Base-by-base conservation (phyloP, 306 rosid species). In the Crotalaria pallida region DNA sequence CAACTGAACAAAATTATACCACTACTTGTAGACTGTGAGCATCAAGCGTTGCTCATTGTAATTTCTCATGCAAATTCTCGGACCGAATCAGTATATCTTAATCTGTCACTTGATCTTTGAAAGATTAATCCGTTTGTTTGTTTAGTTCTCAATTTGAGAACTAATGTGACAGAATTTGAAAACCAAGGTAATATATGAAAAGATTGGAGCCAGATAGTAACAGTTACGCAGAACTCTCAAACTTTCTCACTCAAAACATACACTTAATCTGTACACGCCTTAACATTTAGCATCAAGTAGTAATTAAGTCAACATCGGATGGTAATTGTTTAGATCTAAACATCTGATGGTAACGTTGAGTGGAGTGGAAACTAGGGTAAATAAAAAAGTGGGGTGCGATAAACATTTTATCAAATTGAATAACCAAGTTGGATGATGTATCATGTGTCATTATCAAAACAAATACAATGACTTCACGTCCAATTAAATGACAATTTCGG, bases 401-500 rank as follows among this genome's bases (percentile, higher is more conserved):
- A 10, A 38, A 2, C 6, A 29, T 29, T 29, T 29, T 29, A n/a
- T 29, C 34, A 3, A 29, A 29, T 29, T 29, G 34, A 29, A 29
- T 29, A 29, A 29, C 34, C 44, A 38, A 10, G 10, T 38, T 38
- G 44, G 62, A 15, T 51, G 27, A 16, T 57, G 23, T 31, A 49
- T 38, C 50, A 22, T 40, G 18, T 59, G 73, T 34, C 43, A 18
- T 68, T 19, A 55, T 63, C 52, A 53, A 74, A 43, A 70, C 53
- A 58, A 22, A 57, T 10, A 67, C 43, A 71, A 47, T 17, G 40
- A 43, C 22, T 53, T 44, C 15, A 29, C 7, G 34, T 58, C 26
- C 57, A 61, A 33, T 69, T 6, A 56, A 51, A 33, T 10, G 75
- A 10, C 24, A 38, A 65, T 29, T 60, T 10, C 12, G 2, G 36